A percentile compares a stretch with the other conserved stretches of the same genome.
Evolutionary conservation across 2,329 filamentous ascomycete genomes (phyloP).

Genomic region (Cladosporium phlei): DNA sequence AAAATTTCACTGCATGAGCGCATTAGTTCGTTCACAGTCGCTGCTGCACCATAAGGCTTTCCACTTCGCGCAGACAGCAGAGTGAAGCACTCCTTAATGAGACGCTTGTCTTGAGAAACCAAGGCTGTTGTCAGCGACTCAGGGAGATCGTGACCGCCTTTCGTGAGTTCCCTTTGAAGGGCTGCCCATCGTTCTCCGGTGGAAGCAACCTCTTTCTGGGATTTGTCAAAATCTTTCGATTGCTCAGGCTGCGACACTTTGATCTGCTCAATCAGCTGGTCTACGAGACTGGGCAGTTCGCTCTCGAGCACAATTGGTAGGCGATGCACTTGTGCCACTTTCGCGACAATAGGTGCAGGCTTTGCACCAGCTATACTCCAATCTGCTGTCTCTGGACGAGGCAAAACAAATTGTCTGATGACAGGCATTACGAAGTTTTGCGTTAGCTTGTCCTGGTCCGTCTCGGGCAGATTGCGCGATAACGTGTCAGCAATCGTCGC

Average conservation of each 20-base stretch:
- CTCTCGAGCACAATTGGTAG: slow-evolving; percentile 39
- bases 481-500: slow-evolving; percentile 53
- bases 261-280: slow-evolving; percentile 60
- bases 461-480: slow-evolving; percentile 30
- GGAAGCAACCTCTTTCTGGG: slow-evolving; percentile 63
- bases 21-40: slow-evolving; percentile 51
- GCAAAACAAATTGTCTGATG: slow-evolving; percentile 50
- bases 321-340: slow-evolving; percentile 19
- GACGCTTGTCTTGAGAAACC: slow-evolving; percentile 35
- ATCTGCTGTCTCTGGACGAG: slow-evolving; percentile 40
- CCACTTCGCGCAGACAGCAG: slow-evolving; percentile 53
- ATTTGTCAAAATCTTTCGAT: slow-evolving; percentile 68
- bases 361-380: slow-evolving; percentile 50
- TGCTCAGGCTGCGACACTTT: slow-evolving; percentile 75
- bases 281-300: slow-evolving; percentile 61
- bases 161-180: slow-evolving; percentile 43
- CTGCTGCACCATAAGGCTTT: slow-evolving; percentile 63
- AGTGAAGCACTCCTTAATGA: slow-evolving; percentile 48
- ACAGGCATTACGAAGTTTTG: slow-evolving; percentile 49
- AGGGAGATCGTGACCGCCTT: slow-evolving; percentile 23
- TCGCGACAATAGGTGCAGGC: slow-evolving; percentile 39
- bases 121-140: slow-evolving; percentile 21
- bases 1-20: slow-evolving; percentile 40
- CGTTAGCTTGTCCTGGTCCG: slow-evolving; percentile 45
- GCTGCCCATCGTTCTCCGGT: slow-evolving; percentile 62